Conservation (phyloP, 2,329 filamentous ascomycete genomes). For the Epichloe elymi region DNA sequence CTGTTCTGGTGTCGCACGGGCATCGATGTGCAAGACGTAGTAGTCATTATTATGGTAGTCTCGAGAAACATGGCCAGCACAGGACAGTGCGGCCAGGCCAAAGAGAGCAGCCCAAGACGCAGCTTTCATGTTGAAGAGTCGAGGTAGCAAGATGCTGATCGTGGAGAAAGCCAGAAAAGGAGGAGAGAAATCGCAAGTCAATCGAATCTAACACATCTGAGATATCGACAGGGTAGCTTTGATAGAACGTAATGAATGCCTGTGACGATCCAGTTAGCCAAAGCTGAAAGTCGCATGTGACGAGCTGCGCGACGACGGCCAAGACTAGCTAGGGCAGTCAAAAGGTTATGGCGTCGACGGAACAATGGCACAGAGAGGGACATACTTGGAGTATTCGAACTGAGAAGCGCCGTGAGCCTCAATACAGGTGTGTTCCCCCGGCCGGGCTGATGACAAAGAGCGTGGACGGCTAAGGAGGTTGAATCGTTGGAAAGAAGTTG, state of each 20-base stretch:
- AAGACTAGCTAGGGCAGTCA: background rate
- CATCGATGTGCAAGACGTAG: slow-evolving; percentile 76
- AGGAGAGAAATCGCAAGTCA: background rate
- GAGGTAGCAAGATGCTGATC: background rate
- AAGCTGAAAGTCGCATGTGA: background rate
- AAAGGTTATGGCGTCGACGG: no score
- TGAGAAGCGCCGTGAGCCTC: background rate
- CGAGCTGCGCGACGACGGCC: background rate
- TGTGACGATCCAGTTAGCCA: background rate
- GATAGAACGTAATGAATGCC: background rate
- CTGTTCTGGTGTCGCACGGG: slow-evolving; percentile 48
- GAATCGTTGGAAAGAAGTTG: background rate
- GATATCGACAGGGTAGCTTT: background rate
- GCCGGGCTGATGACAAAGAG: background rate
- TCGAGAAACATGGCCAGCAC: slow-evolving; percentile 41
- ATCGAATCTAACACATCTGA: slow-evolving; percentile 2
- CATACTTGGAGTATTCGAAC: background rate
- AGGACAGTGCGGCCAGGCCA: slow-evolving; percentile 35
- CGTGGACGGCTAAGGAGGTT: background rate
- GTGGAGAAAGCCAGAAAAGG: background rate
- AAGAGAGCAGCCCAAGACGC: slow-evolving; percentile 39
- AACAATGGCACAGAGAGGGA: background rate
- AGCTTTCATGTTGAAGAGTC: slow-evolving; percentile 32
- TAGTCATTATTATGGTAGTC: slow-evolving; percentile 78
- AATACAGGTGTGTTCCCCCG: background rate